Conservation (phyloP, 2,329 filamentous ascomycete genomes). For the Xylaria arbuscula region DNA sequence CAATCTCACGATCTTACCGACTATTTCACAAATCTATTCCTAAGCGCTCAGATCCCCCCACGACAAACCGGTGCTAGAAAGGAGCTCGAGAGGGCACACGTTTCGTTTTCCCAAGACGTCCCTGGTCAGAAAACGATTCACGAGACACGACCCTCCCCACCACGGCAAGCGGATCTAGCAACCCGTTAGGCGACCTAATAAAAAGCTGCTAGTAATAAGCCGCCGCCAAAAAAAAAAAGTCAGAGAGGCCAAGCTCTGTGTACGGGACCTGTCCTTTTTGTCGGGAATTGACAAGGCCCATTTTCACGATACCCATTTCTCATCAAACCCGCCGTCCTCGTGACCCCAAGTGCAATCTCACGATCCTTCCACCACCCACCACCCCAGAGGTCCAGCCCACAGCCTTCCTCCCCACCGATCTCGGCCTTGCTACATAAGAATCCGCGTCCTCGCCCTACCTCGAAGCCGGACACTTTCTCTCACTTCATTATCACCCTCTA, state of each 20-base stretch:
- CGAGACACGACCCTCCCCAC: constrained; percentile 37
- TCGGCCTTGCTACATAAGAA: constrained; percentile 35
- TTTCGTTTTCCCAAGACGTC: constrained; percentile 35
- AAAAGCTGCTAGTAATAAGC: constrained; percentile 37
- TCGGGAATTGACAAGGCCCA: constrained; percentile 32
- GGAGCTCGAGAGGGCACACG: constrained; percentile 25
- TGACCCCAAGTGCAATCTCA: constrained; percentile 39
- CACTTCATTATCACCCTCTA: constrained; percentile 26
- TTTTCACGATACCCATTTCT: constrained; percentile 38
- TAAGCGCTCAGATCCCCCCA: constrained; percentile 24
- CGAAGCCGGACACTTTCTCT: neutral
- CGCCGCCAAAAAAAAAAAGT: constrained; percentile 1
- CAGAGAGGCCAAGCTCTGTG: neutral
- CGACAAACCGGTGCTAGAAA: constrained; percentile 19
- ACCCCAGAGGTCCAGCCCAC: constrained; percentile 23
- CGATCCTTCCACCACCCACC: constrained; percentile 30
- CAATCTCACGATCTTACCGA: constrained; percentile 32
- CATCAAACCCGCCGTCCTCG: constrained; percentile 38
- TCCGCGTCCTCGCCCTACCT: constrained; percentile 16
- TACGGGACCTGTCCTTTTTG: constrained; percentile 23
- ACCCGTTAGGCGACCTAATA: constrained; percentile 36
- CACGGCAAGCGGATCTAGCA: constrained; percentile 40
- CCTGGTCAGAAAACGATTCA: constrained; percentile 39
- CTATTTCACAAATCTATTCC: constrained; percentile 5
- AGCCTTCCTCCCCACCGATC: constrained; percentile 36